A percentile compares a stretch with the other conserved stretches of the same genome.
These are phyloP conservation scores for Salvia splendens DNA, from an alignment of 257 asterid species.

Conservation along the genomic window DNA sequence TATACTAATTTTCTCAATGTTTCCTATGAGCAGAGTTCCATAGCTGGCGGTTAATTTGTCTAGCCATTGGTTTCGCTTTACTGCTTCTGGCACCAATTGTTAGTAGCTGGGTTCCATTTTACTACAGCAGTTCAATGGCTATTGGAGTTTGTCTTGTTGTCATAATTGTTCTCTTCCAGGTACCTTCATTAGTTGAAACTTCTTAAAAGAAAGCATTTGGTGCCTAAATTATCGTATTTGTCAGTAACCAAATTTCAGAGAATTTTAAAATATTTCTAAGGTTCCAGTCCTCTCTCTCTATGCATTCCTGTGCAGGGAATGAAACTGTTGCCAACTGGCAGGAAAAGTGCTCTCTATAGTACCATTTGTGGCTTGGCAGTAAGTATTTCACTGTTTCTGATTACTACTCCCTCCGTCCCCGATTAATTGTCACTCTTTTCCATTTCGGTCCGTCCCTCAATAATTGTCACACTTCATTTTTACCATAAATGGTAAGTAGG, in stretches of 20 bases:
- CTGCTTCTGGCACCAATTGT: conserved; percentile 80
- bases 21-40: conserved; percentile 62
- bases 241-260: background rate
- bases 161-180: conserved; percentile 88
- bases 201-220: conserved; percentile 2
- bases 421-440: no score
- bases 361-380: conserved; percentile 81
- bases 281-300: conserved; percentile 20
- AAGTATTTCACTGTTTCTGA: conserved; percentile 42
- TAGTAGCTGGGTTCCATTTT: conserved; percentile 92
- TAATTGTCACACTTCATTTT: no score
- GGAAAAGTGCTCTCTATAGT: conserved; percentile 78
- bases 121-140: conserved; percentile 92
- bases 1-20: conserved; percentile 22
- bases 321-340: conserved; percentile 86
- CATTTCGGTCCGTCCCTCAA: no score
- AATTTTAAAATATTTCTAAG: background rate
- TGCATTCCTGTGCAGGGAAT: conserved; percentile 63
- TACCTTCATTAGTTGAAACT: conserved; percentile 27
- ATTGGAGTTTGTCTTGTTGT: conserved; percentile 81
- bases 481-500: no score
- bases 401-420: no score
- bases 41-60: conserved; percentile 64
- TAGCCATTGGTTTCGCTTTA: conserved; percentile 63
- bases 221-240: conserved; percentile 4